Evolutionary conservation across 2,329 filamentous ascomycete species (phyloP).

Genomic region (Alternaria brassicicola): DNA sequence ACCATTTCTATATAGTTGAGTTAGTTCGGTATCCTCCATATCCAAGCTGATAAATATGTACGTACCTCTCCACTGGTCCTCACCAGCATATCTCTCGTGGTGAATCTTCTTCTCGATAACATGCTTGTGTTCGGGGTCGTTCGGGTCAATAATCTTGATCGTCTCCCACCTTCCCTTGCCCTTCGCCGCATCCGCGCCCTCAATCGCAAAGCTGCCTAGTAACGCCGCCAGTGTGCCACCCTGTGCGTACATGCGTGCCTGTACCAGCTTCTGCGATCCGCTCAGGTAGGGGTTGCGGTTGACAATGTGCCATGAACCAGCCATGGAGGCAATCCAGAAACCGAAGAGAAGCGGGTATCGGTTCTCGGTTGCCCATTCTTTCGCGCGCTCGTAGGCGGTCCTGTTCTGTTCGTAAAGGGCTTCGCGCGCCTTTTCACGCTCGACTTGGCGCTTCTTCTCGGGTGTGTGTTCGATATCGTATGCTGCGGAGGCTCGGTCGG

Average conservation of each 20-base stretch:
- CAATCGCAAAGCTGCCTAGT: slow-evolving; percentile 80
- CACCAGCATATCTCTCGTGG: slow-evolving; percentile 83
- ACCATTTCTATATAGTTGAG: slow-evolving; percentile 71
- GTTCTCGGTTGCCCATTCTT: slow-evolving; percentile 78
- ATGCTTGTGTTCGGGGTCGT: slow-evolving; percentile 82
- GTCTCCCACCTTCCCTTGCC: slow-evolving; percentile 84
- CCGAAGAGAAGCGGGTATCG: slow-evolving; percentile 85
- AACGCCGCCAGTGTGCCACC: slow-evolving; percentile 84
- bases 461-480: slow-evolving; percentile 76
- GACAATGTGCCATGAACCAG: slow-evolving; percentile 74
- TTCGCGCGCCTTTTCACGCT: slow-evolving; percentile 45
- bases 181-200: slow-evolving; percentile 77
- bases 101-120: slow-evolving; percentile 86
- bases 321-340: slow-evolving; percentile 83
- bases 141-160: slow-evolving; percentile 77
- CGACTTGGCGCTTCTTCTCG: slow-evolving; percentile 39
- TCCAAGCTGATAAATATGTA: slow-evolving; percentile 15
- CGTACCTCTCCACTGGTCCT: slow-evolving; percentile 91
- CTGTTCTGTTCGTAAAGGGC: slow-evolving; percentile 59
- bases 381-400: slow-evolving; percentile 63
- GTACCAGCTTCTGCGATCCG: slow-evolving; percentile 84
- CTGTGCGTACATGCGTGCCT: slow-evolving; percentile 93
- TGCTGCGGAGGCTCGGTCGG: slow-evolving; percentile 73
- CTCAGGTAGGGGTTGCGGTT: slow-evolving; percentile 76
- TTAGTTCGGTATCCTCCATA: slow-evolving; percentile 19